Evolutionary conservation across 345 rosid species (phyloP), one percentile per base, ranked within the genome.

Genomic region (Camelina neglecta): DNA sequence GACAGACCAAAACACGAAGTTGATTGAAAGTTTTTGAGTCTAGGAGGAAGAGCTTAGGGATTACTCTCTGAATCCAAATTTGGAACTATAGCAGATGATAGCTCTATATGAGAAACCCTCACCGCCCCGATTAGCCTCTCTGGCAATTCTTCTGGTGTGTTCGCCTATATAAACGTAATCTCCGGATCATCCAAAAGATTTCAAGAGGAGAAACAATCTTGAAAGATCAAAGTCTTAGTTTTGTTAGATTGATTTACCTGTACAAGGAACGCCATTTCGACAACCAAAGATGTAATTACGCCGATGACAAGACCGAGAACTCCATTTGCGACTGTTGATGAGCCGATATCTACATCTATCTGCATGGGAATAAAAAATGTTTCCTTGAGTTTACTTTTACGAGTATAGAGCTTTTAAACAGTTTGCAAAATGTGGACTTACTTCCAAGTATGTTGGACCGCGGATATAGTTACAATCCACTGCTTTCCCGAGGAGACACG

Each of bases 231-330:
- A 38, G 15, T 18, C n/a, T 45, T 23, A 11, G 51, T 50, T 71
- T 62, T 18, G 35, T 72, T 38, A 50, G 36, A 73, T 13, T 57
- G 33, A 42, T 4, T 57, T 75, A 79, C 79, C 97, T 95, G 99
- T 82, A 96, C 97, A 83, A 96, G 98, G 75, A 96, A 93, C 78
- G 99, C 98, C 99, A 93, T 96, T 73, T 96, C 99, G 54, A 96
- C 96, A 60, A 96, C 98, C 85, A 96, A 82, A 12, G 97, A 73
- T 51, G 90, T 93, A 56, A 96, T 88, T 57, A 93, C 94, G n/a
- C 99, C 98, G 7, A 93, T 81, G 57, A 96, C 99, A 69, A 96
- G 96, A 71, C 99, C 98, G 80, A 95, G 78, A 71, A 95, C 99
- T 83, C 99, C 99, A 75, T 93, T 96, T 50, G 99, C 99, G 18